Conservation (phyloP, 2,329 filamentous ascomycete species). For the Botryotinia globosa region DNA sequence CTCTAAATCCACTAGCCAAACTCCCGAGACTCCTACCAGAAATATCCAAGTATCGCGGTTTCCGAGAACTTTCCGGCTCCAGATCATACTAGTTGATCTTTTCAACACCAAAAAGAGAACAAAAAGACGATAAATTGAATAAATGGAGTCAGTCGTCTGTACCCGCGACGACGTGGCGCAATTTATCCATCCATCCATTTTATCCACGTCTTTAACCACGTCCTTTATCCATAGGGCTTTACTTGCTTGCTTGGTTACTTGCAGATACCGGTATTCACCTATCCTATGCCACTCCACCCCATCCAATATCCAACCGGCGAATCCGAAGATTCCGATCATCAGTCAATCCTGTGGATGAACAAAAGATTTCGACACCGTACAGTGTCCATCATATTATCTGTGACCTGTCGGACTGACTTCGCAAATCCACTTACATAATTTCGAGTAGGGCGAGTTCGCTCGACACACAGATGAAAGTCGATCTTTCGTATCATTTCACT, state of each 20-base stretch:
- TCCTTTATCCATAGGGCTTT: neutral
- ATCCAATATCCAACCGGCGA: neutral
- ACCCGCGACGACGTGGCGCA: conserved; percentile 2
- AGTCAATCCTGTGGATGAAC: neutral
- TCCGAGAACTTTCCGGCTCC: neutral
- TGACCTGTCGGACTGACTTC: neutral
- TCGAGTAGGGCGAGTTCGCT: neutral
- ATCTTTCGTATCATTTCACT: neutral
- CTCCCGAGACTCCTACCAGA: neutral
- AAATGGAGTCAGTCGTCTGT: neutral
- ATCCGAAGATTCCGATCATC: neutral
- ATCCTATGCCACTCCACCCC: neutral
- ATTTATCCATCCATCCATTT: neutral
- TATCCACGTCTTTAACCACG: neutral
- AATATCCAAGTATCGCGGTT: neutral
- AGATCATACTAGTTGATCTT: neutral
- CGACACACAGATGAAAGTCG: neutral
- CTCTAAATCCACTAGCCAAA: neutral
- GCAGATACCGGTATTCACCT: neutral
- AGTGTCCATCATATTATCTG: neutral
- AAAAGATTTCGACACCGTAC: neutral
- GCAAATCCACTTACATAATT: neutral
- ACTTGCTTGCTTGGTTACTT: neutral
- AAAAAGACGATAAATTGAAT: neutral
- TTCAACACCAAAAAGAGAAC: neutral